Evolutionary conservation across 257 asterid genomes (phyloP).

Genomic region (Nicotiana obtusifolia): DNA sequence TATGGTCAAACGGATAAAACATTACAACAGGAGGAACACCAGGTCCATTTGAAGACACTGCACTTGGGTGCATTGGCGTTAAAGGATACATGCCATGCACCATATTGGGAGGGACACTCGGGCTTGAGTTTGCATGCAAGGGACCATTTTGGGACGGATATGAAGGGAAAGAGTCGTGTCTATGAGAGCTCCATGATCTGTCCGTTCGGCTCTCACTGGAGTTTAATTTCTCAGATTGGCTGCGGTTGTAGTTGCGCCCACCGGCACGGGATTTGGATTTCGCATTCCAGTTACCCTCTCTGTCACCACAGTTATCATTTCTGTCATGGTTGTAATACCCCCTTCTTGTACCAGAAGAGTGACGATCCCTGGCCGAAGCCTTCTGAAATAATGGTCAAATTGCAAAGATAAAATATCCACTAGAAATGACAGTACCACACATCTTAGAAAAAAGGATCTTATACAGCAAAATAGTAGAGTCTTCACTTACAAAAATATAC

Average conservation of each 20-base stretch:
- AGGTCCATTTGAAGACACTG: slow-evolving; percentile 45
- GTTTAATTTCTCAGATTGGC: slow-evolving; percentile 58
- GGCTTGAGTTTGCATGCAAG: slow-evolving; percentile 43
- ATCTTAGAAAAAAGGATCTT: neutral
- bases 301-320: slow-evolving; percentile 50
- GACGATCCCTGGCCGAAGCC: slow-evolving; percentile 61
- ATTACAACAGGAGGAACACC: slow-evolving; percentile 57
- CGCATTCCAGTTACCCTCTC: slow-evolving; percentile 76
- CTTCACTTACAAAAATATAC: neutral
- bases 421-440: neutral
- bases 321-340: slow-evolving; percentile 72
- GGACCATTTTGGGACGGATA: slow-evolving; percentile 74
- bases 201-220: slow-evolving; percentile 58
- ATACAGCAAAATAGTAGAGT: neutral
- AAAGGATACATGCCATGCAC: slow-evolving; percentile 57
- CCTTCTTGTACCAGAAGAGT: slow-evolving; percentile 62
- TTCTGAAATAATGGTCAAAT: slow-evolving; percentile 39
- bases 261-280: slow-evolving; percentile 59
- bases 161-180: slow-evolving; percentile 39
- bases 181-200: slow-evolving; percentile 50
- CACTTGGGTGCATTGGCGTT: slow-evolving; percentile 43
- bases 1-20: slow-evolving; percentile 60
- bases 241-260: slow-evolving; percentile 52
- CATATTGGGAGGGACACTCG: slow-evolving; percentile 43
- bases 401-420: slow-evolving; percentile 7